Percentiles rank a stretch among this genome's conserved stretches.
These are phyloP conservation scores for Brassica rapa DNA, from an alignment of 345 rosid species.

Conservation along the genomic window DNA sequence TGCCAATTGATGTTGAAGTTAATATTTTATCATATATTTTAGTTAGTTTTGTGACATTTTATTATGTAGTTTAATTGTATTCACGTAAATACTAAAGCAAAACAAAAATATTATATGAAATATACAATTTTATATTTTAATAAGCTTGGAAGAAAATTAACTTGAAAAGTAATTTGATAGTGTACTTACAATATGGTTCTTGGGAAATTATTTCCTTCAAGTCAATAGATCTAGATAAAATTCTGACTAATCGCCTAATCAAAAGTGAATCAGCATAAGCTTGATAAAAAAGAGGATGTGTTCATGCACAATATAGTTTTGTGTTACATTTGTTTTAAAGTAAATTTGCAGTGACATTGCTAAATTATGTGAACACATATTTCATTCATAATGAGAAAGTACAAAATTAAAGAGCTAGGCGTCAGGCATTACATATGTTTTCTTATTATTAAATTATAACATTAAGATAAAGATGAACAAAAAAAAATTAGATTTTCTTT, in stretches of 20 bases:
- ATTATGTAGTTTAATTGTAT: neutral
- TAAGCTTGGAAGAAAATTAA: neutral
- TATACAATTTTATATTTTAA: neutral
- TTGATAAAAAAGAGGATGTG: neutral
- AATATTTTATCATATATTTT: neutral
- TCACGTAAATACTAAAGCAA: neutral
- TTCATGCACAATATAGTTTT: neutral
- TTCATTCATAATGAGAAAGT: neutral
- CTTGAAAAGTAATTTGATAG: neutral
- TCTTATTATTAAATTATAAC: neutral
- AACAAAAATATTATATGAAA: neutral
- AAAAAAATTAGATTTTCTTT: neutral
- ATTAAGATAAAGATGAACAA: constrained; percentile 15
- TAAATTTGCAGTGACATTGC: neutral
- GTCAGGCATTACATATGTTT: constrained; percentile 19
- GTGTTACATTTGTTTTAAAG: neutral
- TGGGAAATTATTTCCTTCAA: neutral
- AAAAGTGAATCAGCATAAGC: too few relatives aligned
- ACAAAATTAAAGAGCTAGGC: neutral
- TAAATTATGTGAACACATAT: constrained; percentile 19
- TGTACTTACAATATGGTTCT: neutral
- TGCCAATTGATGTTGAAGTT: neutral
- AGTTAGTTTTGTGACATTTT: neutral
- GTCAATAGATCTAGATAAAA: neutral
- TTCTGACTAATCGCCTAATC: neutral